These are phyloP conservation scores for Erigeron philadelphicus DNA, from an alignment of 140 eudicot species.

Conservation along the genomic window DNA sequence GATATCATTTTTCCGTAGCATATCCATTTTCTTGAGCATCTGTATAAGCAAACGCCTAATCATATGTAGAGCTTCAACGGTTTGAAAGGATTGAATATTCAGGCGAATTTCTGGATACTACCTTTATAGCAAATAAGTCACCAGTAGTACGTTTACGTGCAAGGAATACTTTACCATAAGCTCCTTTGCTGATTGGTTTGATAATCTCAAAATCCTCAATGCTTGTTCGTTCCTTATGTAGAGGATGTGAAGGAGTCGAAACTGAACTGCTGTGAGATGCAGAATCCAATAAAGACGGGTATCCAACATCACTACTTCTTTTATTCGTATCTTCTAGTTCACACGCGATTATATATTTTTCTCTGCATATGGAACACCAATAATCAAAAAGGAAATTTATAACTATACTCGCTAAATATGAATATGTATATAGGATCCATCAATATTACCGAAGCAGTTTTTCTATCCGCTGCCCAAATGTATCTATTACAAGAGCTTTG, in stretches of 20 bases:
- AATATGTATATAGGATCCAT: not conserved
- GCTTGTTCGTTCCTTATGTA: slow-evolving; percentile 67
- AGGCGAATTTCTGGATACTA: slow-evolving; percentile 20
- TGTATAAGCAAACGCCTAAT: slow-evolving; percentile 32
- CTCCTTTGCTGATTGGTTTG: slow-evolving; percentile 86
- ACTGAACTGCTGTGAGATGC: slow-evolving; percentile 65
- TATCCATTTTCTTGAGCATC: slow-evolving; percentile 81
- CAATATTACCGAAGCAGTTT: slow-evolving; percentile 58
- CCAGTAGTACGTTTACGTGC: slow-evolving; percentile 84
- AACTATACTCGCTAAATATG: slow-evolving; percentile 7
- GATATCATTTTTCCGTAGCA: slow-evolving; percentile 78
- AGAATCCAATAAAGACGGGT: slow-evolving; percentile 46
- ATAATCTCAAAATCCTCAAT: slow-evolving; percentile 84
- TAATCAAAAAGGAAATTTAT: slow-evolving; percentile 4
- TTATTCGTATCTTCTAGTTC: slow-evolving; percentile 45
- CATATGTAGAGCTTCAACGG: slow-evolving; percentile 3
- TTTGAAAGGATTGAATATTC: not conserved
- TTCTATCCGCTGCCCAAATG: slow-evolving; percentile 80
- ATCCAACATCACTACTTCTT: slow-evolving; percentile 34
- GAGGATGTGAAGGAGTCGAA: slow-evolving; percentile 64
- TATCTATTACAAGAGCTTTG: slow-evolving; percentile 75
- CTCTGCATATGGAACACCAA: slow-evolving; percentile 42
- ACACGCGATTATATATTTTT: slow-evolving; percentile 64
- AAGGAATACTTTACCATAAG: slow-evolving; percentile 82
- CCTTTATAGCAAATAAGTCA: slow-evolving; percentile 94